Evolutionary conservation across 2,329 filamentous ascomycete species (phyloP), one percentile per base, ranked within the genome.

Genomic region (Mycogone perniciosa): DNA sequence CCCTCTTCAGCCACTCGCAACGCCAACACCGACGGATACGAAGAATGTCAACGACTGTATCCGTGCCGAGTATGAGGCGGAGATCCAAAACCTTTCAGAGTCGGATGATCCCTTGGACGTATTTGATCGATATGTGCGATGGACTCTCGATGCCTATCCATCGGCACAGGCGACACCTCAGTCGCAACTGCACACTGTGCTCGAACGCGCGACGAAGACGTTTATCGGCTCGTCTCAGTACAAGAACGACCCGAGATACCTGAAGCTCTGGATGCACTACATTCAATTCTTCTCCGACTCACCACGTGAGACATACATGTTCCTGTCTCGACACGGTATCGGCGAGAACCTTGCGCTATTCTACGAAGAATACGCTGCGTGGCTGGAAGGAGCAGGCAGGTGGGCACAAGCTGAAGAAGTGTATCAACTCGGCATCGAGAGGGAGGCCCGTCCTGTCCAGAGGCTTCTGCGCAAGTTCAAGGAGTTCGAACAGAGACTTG

Each of bases 331-430:
- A 46, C 90, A 99, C 64, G 79, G 78, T 56, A 89, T 99, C 54
- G 93, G 92, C 54, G 90, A 96, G 62, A 76, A 78, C 1, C 78
- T 99, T 3, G 93, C 93, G 2, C 74, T 97, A 4, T 99, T 90
- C 68, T 99, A 99, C 69, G 93, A 99, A 66, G 93, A 97, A 64
- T 99, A 95, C 64, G 91, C 93, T 1, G 86, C 83, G 1, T 97
- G 91, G 89, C 75, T 99, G 6, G 93, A 99, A 71, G 77, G 82
- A 34, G 87, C 85, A 6, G 87, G 84, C 10, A 78, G 92, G 56
- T 96, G 89, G 87, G 79, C 76, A 26, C 93, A 99, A 67, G 92
- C 93, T 1, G 90, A 96, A 60, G 93, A 99, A 67, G 88, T 99
- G 1, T 97, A 95, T 67, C 84, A 85, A 60, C 75, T 96, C 57